phyloP scores from a whole-genome alignment of 2,329 filamentous ascomycete species.

The Elsinoe fawcettii region DNA sequence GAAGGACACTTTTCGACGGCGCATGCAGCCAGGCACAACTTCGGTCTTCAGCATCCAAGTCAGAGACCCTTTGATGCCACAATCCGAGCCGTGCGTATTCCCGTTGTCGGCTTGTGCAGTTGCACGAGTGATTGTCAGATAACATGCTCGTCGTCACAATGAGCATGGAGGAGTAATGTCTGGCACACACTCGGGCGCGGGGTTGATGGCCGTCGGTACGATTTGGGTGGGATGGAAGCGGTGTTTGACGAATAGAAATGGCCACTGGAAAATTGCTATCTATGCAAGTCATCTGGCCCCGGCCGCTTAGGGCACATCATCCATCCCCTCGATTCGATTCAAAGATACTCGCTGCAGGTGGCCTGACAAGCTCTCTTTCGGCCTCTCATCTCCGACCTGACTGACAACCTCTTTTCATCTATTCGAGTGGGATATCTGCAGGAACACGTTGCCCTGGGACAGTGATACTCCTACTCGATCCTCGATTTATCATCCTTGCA shows the following conservation, averaged over 20 bases:
- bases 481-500: background rate
- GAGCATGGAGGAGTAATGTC: background rate
- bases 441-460: background rate
- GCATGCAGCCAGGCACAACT: background rate
- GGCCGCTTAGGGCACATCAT: background rate
- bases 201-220: constrained; percentile 4
- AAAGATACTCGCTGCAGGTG: background rate
- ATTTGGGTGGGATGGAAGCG: background rate
- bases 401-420: background rate
- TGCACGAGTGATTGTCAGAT: background rate
- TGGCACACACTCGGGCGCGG: background rate
- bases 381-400: constrained; percentile 1
- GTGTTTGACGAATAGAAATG: background rate
- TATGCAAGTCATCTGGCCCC: constrained; percentile 4
- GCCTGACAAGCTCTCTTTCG: background rate
- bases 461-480: background rate
- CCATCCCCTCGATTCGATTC: background rate
- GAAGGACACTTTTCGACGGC: background rate
- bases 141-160: background rate
- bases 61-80: background rate
- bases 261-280: constrained; percentile 6
- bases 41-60: background rate
- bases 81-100: background rate
- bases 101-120: background rate
- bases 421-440: constrained; percentile 11